Percentiles rank a stretch among this genome's conserved stretches.
Evolutionary conservation across 148 eudicot species (phyloP).

Genomic region (Heliamphora exappendiculata): DNA sequence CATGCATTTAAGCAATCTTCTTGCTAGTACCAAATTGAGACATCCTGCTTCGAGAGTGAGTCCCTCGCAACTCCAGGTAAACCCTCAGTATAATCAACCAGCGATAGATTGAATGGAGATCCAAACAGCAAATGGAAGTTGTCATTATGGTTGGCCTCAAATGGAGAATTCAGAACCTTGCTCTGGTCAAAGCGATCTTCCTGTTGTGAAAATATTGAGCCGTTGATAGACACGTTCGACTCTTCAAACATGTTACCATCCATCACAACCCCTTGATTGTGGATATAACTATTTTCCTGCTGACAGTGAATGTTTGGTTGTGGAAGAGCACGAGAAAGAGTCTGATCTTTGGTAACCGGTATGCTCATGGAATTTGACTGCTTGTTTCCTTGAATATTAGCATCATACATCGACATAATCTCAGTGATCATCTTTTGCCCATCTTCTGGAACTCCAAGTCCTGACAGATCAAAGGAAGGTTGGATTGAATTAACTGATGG

Average conservation of each 20-base stretch:
- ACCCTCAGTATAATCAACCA: constrained; percentile 26
- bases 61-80: constrained; percentile 22
- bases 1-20: neutral
- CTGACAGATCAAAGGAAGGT: constrained; percentile 27
- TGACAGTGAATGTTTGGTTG: constrained; percentile 27
- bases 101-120: constrained; percentile 25
- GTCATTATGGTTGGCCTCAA: constrained; percentile 28
- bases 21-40: constrained; percentile 37
- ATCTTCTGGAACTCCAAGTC: constrained; percentile 47
- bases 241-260: constrained; percentile 28
- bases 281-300: constrained; percentile 18
- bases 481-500: constrained; percentile 12
- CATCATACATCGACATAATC: constrained; percentile 48
- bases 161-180: constrained; percentile 33
- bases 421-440: constrained; percentile 50
- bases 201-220: constrained; percentile 18
- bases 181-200: constrained; percentile 28
- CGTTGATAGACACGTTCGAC: constrained; percentile 19
- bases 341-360: constrained; percentile 17
- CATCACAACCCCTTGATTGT: constrained; percentile 20
- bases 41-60: constrained; percentile 30
- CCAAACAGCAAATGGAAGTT: constrained; percentile 34
- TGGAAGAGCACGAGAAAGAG: constrained; percentile 6
- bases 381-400: constrained; percentile 37
- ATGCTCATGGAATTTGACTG: constrained; percentile 17